Evolutionary conservation across 75 land plant genomes (phyloP), one percentile per base, ranked within the genome.

Genomic region (Pinus tabuliformis): DNA sequence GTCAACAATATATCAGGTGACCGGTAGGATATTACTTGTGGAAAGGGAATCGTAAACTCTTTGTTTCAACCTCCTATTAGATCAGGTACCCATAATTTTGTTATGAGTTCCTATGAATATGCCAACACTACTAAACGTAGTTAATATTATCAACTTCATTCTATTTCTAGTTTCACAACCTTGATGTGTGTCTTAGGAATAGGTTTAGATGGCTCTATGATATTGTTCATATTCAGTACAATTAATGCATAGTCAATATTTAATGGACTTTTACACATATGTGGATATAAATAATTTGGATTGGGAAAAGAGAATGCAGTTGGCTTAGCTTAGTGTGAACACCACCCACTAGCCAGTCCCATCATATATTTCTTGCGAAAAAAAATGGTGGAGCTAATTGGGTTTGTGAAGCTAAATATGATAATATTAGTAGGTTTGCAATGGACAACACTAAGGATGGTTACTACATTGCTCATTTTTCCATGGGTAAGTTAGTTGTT

Each of bases 401-500:
- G 39, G 33, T 13, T 42, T 66, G 8, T 17, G 2, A 18, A 15
- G 8, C 21, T n/a, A 18, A 39, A 2, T 66, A 20, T 39, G 49
- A 39, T 66, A n/a, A 24, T 16, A 39, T 20, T 37, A 37, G 39
- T 82, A 90, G 92, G 21, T 92, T 80, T 78, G 49, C 70, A 52
- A 77, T 90, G 71, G 98, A 95, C 83, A 95, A 95, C 93, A 92
- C 59, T 49, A 84, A 80, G 93, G 98, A 89, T 73, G 98, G 93
- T 5, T 86, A 81, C 26, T 95, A 95, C 89, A 95, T 95, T 64
- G 98, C 98, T 71, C 98, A 93, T 7, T 93, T 93, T 74, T 95
- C 92, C 95, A 92, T 95, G 98, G 98, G 92, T 88, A 95, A 95
- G 86, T 77, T 95, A 56, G 83, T 95, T 57, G 83, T 95, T 76